Conservation (phyloP, 148 eudicot genomes). For the Camellia japonica region DNA sequence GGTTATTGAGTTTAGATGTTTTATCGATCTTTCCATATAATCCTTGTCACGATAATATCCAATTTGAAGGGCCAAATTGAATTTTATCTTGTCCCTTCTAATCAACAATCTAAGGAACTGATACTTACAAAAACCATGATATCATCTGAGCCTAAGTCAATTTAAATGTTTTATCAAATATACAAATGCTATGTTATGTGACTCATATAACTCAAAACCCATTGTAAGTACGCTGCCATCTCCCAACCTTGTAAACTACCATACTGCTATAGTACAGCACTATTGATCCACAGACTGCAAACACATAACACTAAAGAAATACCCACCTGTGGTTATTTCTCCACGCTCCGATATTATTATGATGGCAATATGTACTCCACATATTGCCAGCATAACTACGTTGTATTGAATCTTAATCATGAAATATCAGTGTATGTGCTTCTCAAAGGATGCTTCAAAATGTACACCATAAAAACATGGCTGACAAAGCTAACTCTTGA, state of each 20-base stretch:
- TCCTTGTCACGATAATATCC: background rate
- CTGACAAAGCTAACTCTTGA: background rate
- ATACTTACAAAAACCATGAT: background rate
- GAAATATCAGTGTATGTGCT: background rate
- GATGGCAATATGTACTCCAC: background rate
- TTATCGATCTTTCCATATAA: background rate
- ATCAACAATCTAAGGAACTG: background rate
- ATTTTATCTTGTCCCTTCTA: background rate
- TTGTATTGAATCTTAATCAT: background rate
- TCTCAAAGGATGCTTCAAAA: background rate
- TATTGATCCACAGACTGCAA: background rate
- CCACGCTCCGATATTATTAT: background rate
- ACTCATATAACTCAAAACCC: background rate
- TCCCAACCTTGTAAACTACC: background rate
- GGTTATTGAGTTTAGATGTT: background rate
- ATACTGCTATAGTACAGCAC: background rate
- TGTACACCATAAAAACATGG: background rate
- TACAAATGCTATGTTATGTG: background rate
- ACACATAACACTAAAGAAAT: background rate
- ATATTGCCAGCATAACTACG: background rate
- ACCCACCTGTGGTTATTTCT: background rate
- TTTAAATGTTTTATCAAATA: background rate
- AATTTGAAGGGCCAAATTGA: background rate
- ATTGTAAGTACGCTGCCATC: too few species aligned
- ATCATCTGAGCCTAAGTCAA: background rate